Conservation (phyloP, 495 filamentous ascomycete genomes). For the Trichoderma asperelloides region DNA sequence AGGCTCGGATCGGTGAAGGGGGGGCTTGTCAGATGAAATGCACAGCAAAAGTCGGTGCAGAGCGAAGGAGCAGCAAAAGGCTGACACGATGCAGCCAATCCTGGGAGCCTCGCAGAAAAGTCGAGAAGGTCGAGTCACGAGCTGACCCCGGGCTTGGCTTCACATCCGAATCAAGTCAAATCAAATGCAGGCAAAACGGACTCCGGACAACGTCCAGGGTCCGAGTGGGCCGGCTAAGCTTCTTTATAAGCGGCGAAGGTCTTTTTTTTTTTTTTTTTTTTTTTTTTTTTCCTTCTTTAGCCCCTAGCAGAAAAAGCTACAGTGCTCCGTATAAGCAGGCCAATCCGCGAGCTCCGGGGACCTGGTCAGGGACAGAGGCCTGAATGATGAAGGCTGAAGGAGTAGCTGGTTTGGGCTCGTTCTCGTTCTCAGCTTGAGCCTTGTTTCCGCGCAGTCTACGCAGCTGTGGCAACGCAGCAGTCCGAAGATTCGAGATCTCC, state of each 20-base stretch:
- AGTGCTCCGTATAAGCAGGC: not conserved
- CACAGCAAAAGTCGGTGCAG: not conserved
- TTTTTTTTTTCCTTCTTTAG: not conserved
- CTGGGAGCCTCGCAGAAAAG: not conserved
- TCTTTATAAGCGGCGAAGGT: not conserved
- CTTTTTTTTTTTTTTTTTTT: not conserved
- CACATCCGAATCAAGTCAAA: not conserved
- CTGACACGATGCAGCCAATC: not conserved
- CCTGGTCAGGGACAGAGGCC: too few species aligned
- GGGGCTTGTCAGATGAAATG: not conserved
- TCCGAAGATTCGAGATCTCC: too few species aligned
- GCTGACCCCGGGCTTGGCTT: not conserved
- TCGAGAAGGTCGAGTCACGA: not conserved
- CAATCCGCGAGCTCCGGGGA: too few species aligned
- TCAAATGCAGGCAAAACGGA: not conserved
- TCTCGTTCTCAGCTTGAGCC: too few species aligned
- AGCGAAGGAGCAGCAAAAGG: not conserved
- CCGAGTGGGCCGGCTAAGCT: conserved; percentile 6
- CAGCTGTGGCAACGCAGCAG: too few species aligned
- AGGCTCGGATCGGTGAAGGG: not conserved
- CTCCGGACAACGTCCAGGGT: conserved; percentile 1
- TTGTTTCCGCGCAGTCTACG: too few species aligned
- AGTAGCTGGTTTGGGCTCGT: too few species aligned
- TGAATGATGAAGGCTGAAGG: too few species aligned
- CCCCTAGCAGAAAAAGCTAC: not conserved